A percentile compares a stretch with the other conserved stretches of the same genome.
These are phyloP conservation scores for Mycena vitilis DNA, from an alignment of 768 basidiomycete species.

Conservation along the genomic window DNA sequence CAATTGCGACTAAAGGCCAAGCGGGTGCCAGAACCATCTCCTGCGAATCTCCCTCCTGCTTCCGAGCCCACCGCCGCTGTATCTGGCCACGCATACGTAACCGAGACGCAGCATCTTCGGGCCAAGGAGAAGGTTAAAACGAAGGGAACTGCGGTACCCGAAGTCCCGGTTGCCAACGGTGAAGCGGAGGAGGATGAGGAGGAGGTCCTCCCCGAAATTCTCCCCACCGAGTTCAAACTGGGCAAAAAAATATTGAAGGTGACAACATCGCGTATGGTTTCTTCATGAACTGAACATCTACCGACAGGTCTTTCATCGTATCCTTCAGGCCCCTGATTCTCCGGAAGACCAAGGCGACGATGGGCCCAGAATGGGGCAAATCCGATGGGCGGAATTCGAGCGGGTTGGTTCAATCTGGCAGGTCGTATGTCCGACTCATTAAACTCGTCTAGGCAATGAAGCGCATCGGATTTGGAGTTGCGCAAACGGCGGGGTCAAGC, in stretches of 20 bases:
- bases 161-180: not conserved
- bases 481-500: slow-evolving; percentile 34
- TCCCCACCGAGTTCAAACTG: slow-evolving; percentile 31
- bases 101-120: slow-evolving; percentile 10
- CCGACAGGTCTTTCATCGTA: slow-evolving; percentile 26
- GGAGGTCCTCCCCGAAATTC: slow-evolving; percentile 28
- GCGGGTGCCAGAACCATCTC: not conserved
- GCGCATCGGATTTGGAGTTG: slow-evolving; percentile 31
- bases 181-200: slow-evolving; percentile 23
- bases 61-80: not conserved
- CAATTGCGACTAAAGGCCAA: not conserved
- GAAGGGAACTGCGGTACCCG: not conserved
- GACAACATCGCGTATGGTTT: not conserved
- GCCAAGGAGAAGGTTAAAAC: slow-evolving; percentile 30
- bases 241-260: slow-evolving; percentile 33
- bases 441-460: slow-evolving; percentile 25
- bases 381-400: slow-evolving; percentile 37
- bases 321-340: slow-evolving; percentile 24
- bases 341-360: not conserved
- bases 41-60: not conserved
- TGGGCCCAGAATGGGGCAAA: slow-evolving; percentile 26
- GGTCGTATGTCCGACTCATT: not conserved
- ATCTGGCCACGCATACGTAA: slow-evolving; percentile 23
- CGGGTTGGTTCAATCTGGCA: slow-evolving; percentile 14
- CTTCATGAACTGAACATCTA: not conserved